These are phyloP conservation scores for Orbilia ellipsospora DNA, from an alignment of 2,329 filamentous ascomycete species.

Conservation along the genomic window DNA sequence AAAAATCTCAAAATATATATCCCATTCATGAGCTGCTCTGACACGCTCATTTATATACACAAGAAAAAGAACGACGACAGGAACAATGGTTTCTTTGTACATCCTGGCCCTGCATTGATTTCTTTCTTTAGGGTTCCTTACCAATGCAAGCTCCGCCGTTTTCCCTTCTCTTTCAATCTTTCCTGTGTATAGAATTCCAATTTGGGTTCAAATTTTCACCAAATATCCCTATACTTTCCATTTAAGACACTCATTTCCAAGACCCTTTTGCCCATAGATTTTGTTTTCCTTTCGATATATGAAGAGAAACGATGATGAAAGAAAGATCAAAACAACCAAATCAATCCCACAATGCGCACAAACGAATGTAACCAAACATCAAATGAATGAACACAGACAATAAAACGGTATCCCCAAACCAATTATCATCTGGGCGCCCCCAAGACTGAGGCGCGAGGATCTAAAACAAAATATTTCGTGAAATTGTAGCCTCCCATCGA, in stretches of 20 bases:
- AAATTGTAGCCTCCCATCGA: slow-evolving; percentile 9
- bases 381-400: slow-evolving; percentile 50
- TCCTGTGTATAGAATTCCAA: slow-evolving; percentile 53
- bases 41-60: slow-evolving; percentile 54
- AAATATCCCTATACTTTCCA: slow-evolving; percentile 4
- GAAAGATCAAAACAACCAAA: slow-evolving; percentile 26
- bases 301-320: slow-evolving; percentile 45
- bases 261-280: slow-evolving; percentile 38
- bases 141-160: slow-evolving; percentile 27
- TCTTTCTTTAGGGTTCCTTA: slow-evolving; percentile 42
- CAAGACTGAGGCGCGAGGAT: slow-evolving; percentile 24
- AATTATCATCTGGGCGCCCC: slow-evolving; percentile 46
- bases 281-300: slow-evolving; percentile 28
- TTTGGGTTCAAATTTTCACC: slow-evolving; percentile 38
- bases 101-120: slow-evolving; percentile 25
- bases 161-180: slow-evolving; percentile 16
- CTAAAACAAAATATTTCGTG: slow-evolving; percentile 30
- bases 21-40: slow-evolving; percentile 55
- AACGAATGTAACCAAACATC: slow-evolving; percentile 35
- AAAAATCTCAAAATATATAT: slow-evolving; percentile 20
- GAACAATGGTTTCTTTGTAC: slow-evolving; percentile 16
- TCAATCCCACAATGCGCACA: slow-evolving; percentile 23
- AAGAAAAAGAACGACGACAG: slow-evolving; percentile 20
- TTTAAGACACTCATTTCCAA: slow-evolving; percentile 33
- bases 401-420: slow-evolving; percentile 29